Percentiles rank a stretch among this genome's conserved stretches.
These are phyloP conservation scores for Stenocarpella maydis DNA, from an alignment of 2,329 filamentous ascomycete genomes.

Conservation along the genomic window DNA sequence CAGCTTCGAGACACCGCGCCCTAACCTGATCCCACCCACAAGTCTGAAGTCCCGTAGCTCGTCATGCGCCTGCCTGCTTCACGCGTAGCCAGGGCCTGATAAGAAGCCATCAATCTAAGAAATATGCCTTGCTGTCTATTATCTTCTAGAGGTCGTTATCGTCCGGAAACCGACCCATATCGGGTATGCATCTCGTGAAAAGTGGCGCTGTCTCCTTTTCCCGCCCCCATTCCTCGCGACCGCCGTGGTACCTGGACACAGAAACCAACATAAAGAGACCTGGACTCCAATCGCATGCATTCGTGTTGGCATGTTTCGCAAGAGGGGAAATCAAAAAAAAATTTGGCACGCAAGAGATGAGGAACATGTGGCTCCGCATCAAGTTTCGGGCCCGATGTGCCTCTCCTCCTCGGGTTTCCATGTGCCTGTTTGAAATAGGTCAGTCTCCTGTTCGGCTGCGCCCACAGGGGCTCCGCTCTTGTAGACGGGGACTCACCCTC, in stretches of 20 bases:
- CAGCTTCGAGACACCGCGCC: neutral
- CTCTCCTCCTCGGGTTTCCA: constrained; percentile 79
- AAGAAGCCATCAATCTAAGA: neutral
- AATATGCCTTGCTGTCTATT: constrained; percentile 24
- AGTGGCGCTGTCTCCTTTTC: constrained; percentile 16
- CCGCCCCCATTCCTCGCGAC: neutral
- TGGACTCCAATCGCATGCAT: constrained; percentile 30
- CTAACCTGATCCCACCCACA: neutral
- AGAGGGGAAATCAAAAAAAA: neutral
- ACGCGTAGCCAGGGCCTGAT: neutral
- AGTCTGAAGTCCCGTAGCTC: neutral
- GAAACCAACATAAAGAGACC: constrained; percentile 4
- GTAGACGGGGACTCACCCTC: constrained; percentile 72
- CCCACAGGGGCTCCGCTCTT: neutral
- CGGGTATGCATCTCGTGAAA: constrained; percentile 19
- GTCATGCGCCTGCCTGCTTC: neutral
- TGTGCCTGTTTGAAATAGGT: constrained; percentile 60
- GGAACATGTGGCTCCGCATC: neutral
- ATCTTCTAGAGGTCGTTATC: constrained; percentile 30
- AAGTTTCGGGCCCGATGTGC: constrained; percentile 65
- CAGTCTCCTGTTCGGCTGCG: constrained; percentile 30
- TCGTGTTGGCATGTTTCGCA: constrained; percentile 21
- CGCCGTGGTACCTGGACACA: constrained; percentile 2
- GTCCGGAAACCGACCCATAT: constrained; percentile 18
- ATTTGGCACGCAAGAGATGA: constrained; percentile 9